These are phyloP conservation scores for Pouteria glomerata DNA, from an alignment of 148 eudicot species.

Conservation along the genomic window DNA sequence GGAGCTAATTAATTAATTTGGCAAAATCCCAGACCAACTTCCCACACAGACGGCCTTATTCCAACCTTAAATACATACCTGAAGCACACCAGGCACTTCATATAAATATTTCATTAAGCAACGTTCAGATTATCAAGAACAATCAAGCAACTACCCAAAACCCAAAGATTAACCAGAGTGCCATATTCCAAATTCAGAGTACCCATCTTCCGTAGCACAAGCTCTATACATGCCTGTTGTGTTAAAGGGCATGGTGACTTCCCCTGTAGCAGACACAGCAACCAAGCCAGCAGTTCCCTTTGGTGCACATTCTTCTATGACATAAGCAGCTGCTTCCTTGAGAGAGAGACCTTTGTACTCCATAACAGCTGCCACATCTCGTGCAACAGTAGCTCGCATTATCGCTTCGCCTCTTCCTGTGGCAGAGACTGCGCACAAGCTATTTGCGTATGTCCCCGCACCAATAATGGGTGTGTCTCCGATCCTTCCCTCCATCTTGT, in stretches of 20 bases:
- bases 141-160: neutral
- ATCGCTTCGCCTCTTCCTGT: slow-evolving; percentile 80
- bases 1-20: too few species aligned
- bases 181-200: slow-evolving; percentile 61
- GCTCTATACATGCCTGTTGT: slow-evolving; percentile 91
- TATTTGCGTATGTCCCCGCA: slow-evolving; percentile 81
- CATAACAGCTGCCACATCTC: slow-evolving; percentile 90
- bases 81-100: too few species aligned
- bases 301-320: slow-evolving; percentile 46
- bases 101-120: neutral
- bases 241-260: slow-evolving; percentile 68
- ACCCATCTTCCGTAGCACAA: slow-evolving; percentile 78
- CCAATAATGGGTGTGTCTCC: slow-evolving; percentile 84
- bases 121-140: neutral
- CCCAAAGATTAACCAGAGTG: neutral
- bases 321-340: slow-evolving; percentile 64
- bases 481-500: slow-evolving; percentile 83
- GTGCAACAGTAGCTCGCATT: slow-evolving; percentile 65
- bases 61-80: too few species aligned
- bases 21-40: too few species aligned
- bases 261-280: slow-evolving; percentile 79
- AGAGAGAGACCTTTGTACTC: slow-evolving; percentile 76
- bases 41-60: too few species aligned
- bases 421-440: slow-evolving; percentile 70
- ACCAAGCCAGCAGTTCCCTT: slow-evolving; percentile 58